Base-by-base conservation (phyloP, 1,284 basidiomycete genomes). In the Tilletia walkeri region DNA sequence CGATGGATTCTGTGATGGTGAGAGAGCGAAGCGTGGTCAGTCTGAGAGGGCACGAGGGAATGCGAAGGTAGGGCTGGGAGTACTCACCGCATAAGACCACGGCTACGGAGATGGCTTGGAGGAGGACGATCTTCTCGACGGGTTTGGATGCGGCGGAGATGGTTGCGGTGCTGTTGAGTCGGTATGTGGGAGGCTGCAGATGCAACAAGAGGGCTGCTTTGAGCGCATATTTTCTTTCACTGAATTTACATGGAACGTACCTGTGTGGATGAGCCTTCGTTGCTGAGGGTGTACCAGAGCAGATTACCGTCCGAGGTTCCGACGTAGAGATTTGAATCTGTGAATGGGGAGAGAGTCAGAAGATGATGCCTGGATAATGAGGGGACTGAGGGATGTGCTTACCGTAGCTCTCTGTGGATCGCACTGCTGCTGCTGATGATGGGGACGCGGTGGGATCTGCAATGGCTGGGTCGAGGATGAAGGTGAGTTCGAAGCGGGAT, bases 251-350 rank as follows among this genome's bases (percentile, higher is more conserved):
- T 16, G 10, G 59, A n/a, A 34, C 68, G 18, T 18, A 16, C 20
- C 67, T n/a, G 7, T 47, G 48, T 48, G 39, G 53, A 67, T 56
- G 66, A 39, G 24, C 49, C 66, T 47, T 69, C 34, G 39, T 49
- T 65, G 36, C 66, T 61, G 69, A 79, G 69, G 12, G 65, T 66
- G 49, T 74, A 79, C 16, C 73, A 72, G 36, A 76, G 73, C 38
- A 79, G 68, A 20, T 69, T 16, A 6, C 79, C 79, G 63, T 80
- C 74, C 24, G 75, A 75, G 12, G 76, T 71, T 61, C 78, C 79
- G 48, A 79, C 56, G 66, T 79, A 79, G 45, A 80, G 74, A 41
- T 76, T 68, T 18, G 66, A 53, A 2, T 12, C 65, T 41, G 66
- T 39, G 61, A 47, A 10, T 16, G 18, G 18, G 41, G 41, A 61